Evolutionary conservation across 2,329 filamentous ascomycete species (phyloP), one percentile per base, ranked within the genome.

Genomic region (Aureobasidium musti): DNA sequence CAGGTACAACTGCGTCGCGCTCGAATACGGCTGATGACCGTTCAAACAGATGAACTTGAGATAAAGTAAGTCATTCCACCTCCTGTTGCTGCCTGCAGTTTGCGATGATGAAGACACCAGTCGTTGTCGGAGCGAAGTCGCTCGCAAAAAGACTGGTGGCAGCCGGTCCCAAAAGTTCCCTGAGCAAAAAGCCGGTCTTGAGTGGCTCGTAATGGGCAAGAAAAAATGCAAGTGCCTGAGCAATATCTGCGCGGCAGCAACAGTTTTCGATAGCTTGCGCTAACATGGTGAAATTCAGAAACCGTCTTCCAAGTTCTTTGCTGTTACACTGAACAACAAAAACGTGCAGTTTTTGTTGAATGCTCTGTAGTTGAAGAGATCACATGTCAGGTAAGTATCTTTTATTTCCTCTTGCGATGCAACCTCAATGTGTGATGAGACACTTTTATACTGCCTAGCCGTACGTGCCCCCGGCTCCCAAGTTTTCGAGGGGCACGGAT

Each of bases 191-290:
- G 30, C 30, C 37, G 11, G 11, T 28, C 41, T 30, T 45, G 56
- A 60, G 39, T 47, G 56, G 21, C 7, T 47, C 28, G 39, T 23
- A 19, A 60, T 47, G 56, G 39, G 13, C 19, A 21, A 17, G 21
- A 19, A 47, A 43, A 43, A 14, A 19, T 14, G 28, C 41, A 60
- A 60, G 37, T 5, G 57, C 41, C 54, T 59, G 54, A 60, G 19
- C 41, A n/a, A 21, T 28, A n/a, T 23, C 14, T 35, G n/a, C 56
- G 39, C 7, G 28, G 39, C 41, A 35, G 28, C 56, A 60, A n/a
- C 23, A 26, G 11, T 41, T 33, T 53, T 13, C 8, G 17, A 35
- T 33, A 49, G 45, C 21, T 49, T 49, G 3, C 7, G 7, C 45
- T 49, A 23, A 49, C 45, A 26, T 49, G 45, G 10, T 26, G 45